Evolutionary conservation across 768 basidiomycete species (phyloP).

Genomic region (Termitomyces sp.): DNA sequence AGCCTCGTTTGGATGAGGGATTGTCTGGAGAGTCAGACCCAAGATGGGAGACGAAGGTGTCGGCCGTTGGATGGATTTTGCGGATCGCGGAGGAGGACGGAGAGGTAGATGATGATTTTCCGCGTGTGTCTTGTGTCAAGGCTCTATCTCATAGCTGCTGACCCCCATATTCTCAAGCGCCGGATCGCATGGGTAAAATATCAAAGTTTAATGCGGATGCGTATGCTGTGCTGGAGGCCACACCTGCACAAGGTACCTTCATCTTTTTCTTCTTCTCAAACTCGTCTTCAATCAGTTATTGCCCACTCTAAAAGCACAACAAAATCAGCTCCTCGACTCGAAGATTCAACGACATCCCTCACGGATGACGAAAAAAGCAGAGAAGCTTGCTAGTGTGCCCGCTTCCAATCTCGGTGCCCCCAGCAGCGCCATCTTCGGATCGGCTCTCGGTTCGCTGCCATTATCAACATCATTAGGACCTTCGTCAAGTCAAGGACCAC

Average conservation of each 20-base stretch:
- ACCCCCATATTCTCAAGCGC: constrained; percentile 48
- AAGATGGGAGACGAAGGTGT: constrained; percentile 51
- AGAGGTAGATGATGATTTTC: constrained; percentile 98
- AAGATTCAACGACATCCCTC: constrained; percentile 84
- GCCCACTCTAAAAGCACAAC: constrained; percentile 36
- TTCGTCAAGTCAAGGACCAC: constrained; percentile 69
- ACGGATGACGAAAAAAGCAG: constrained; percentile 55
- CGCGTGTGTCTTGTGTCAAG: constrained; percentile 45
- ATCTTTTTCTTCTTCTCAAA: neutral
- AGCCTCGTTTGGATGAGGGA: constrained; percentile 71
- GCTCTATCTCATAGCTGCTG: neutral
- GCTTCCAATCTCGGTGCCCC: constrained; percentile 33
- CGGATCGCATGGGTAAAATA: constrained; percentile 82
- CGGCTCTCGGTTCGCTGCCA: constrained; percentile 39
- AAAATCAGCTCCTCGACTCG: constrained; percentile 75
- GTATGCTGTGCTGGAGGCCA: constrained; percentile 83
- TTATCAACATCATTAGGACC: constrained; percentile 68
- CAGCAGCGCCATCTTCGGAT: constrained; percentile 43
- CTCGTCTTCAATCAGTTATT: constrained; percentile 11
- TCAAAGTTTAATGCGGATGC: constrained; percentile 87
- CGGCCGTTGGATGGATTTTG: constrained; percentile 87
- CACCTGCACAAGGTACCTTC: constrained; percentile 56
- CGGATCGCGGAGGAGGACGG: constrained; percentile 95
- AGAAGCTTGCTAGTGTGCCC: constrained; percentile 37
- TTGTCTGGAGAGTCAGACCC: constrained; percentile 56